Evolutionary conservation across 257 asterid species (phyloP).

Genomic region (Solanum sparsipilum): DNA sequence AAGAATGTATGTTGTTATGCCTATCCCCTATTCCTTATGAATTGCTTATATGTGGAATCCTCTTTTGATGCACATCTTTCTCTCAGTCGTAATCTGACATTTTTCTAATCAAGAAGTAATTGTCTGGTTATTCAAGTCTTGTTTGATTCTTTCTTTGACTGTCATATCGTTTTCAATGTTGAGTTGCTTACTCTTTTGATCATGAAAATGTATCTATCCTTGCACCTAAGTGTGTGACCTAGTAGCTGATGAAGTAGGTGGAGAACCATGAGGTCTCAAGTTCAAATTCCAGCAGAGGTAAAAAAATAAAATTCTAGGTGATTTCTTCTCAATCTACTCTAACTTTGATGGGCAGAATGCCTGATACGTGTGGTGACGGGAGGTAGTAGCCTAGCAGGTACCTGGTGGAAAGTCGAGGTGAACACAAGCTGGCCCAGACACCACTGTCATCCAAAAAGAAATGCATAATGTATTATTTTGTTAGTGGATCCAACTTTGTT

Average conservation of each 20-base stretch:
- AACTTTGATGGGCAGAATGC: background rate
- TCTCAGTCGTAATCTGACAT: background rate
- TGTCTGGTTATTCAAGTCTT: background rate
- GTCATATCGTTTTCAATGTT: background rate
- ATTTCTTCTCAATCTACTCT: background rate
- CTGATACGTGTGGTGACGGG: background rate
- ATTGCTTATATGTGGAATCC: background rate
- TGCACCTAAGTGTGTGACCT: background rate
- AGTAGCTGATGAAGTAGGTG: background rate
- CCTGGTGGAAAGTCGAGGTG: background rate
- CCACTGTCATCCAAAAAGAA: background rate
- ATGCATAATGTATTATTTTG: background rate
- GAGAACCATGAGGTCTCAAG: background rate
- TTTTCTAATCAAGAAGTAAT: background rate
- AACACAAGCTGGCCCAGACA: background rate
- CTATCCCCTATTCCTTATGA: background rate
- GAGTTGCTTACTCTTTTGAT: background rate
- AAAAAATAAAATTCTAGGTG: background rate
- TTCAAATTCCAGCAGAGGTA: background rate
- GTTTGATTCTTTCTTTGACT: background rate
- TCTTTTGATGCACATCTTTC: background rate
- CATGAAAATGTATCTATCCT: background rate
- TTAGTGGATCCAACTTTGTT: background rate
- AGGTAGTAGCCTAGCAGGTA: background rate
- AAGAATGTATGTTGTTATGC: conserved; percentile 45